Evolutionary conservation across 176 grass and related monocot genomes (phyloP).

Genomic region (Triticum aestivum): DNA sequence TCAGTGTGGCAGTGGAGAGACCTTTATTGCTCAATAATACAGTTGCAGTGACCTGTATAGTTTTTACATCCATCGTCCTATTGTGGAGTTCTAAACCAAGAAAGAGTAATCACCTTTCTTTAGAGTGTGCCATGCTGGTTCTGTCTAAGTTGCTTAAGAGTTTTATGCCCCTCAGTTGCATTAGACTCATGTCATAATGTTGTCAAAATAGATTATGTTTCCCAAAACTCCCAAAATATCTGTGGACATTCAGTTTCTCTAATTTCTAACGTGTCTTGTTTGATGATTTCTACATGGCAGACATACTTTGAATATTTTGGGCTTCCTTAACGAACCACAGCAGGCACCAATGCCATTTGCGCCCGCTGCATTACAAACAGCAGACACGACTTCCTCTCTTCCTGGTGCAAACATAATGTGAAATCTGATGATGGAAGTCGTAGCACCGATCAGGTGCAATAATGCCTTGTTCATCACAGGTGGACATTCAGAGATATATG

Average conservation of each 20-base stretch:
- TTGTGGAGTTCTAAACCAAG: background rate
- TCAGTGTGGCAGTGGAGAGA: background rate
- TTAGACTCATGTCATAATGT: background rate
- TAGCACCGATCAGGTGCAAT: constrained; percentile 17
- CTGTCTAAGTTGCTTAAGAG: background rate
- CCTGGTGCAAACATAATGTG: constrained; percentile 68
- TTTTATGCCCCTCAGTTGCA: constrained; percentile 3
- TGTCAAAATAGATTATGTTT: constrained; percentile 5
- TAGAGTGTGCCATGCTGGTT: background rate
- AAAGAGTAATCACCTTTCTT: background rate
- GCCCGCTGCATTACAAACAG: constrained; percentile 46
- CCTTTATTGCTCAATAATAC: background rate
- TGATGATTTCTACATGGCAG: constrained; percentile 42
- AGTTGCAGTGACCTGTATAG: constrained; percentile 4
- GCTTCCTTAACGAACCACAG: constrained; percentile 66
- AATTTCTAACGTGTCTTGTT: constrained; percentile 15
- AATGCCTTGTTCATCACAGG: constrained; percentile 21
- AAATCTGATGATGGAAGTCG: constrained; percentile 25
- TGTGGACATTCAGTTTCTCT: constrained; percentile 2
- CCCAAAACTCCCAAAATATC: background rate
- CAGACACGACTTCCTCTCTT: constrained; percentile 60
- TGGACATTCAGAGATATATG: constrained; percentile 5
- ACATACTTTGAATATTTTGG: constrained; percentile 67
- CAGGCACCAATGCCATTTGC: constrained; percentile 48
- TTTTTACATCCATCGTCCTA: background rate